These are phyloP conservation scores for Colletotrichum magnum DNA, from an alignment of 2,329 filamentous ascomycete genomes.

Conservation along the genomic window DNA sequence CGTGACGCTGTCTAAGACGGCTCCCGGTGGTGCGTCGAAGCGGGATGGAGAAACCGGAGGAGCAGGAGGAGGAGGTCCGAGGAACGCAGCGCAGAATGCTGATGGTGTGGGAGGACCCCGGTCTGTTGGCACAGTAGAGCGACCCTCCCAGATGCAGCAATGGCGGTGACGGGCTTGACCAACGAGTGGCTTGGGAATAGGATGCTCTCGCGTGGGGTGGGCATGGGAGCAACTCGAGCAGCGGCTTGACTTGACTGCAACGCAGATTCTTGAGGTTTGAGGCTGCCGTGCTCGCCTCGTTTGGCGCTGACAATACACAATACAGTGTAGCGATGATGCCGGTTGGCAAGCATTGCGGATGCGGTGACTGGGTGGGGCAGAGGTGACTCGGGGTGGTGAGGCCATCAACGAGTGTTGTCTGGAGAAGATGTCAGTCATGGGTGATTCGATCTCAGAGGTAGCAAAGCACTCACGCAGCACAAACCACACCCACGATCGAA, in stretches of 20 bases:
- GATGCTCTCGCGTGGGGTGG: slow-evolving; percentile 6
- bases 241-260: not conserved
- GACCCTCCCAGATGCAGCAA: slow-evolving; percentile 33
- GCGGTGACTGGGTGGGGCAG: no score
- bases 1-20: slow-evolving; percentile 3
- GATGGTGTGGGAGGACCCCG: slow-evolving; percentile 10
- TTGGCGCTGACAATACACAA: no score
- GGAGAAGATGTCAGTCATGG: no score
- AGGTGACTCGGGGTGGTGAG: no score
- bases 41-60: slow-evolving; percentile 12
- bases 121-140: slow-evolving; percentile 10
- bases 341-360: no score
- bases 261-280: no score
- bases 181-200: slow-evolving; percentile 9
- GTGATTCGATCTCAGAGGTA: no score
- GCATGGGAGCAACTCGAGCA: slow-evolving; percentile 11
- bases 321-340: no score
- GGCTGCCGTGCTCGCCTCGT: no score
- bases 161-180: slow-evolving; percentile 30
- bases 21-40: slow-evolving; percentile 10
- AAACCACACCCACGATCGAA: no score
- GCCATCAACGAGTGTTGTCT: no score
- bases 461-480: no score
- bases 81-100: not conserved
- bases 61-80: not conserved